Evolutionary conservation across 371 early-diverging fungal genomes (phyloP).

Genomic region (Umbelopsis sp.): DNA sequence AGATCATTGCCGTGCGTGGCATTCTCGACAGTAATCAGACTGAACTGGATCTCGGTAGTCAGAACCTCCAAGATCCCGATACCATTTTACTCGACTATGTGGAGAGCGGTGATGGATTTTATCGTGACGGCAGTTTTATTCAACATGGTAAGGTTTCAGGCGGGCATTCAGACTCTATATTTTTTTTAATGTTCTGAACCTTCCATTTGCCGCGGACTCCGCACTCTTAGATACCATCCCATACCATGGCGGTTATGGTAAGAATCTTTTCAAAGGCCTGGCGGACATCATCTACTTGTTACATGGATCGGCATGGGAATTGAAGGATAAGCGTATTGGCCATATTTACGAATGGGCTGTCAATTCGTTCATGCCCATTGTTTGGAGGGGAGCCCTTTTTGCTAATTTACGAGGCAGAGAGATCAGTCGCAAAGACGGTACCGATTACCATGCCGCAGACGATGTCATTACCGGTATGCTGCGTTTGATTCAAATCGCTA

Average conservation of each 20-base stretch:
- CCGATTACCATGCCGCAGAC: slow-evolving; percentile 6
- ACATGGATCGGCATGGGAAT: slow-evolving; percentile 9
- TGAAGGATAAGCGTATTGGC: neutral
- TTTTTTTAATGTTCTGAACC: too few relatives aligned
- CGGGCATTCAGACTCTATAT: too few relatives aligned
- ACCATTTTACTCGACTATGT: slow-evolving; percentile 1
- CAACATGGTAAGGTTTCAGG: slow-evolving; percentile 10
- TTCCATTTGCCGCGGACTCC: too few relatives aligned
- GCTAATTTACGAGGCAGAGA: slow-evolving; percentile 7
- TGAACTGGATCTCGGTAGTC: neutral
- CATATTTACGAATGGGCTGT: slow-evolving; percentile 16
- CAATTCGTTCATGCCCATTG: slow-evolving; percentile 6
- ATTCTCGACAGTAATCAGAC: neutral
- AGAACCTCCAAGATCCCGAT: neutral
- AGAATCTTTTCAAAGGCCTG: slow-evolving; percentile 13
- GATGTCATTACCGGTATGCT: slow-evolving; percentile 7
- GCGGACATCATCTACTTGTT: slow-evolving; percentile 1
- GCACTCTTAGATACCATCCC: neutral
- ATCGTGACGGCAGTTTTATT: slow-evolving; percentile 3
- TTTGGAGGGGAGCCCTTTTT: slow-evolving; percentile 1
- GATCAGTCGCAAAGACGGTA: slow-evolving; percentile 11
- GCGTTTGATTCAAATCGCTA: neutral
- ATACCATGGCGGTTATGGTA: slow-evolving; percentile 14
- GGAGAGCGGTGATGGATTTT: slow-evolving; percentile 9
- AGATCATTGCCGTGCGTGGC: slow-evolving; percentile 1